Conservation (phyloP, 176 grass and related monocot species). For the Alopecurus myosuroides region DNA sequence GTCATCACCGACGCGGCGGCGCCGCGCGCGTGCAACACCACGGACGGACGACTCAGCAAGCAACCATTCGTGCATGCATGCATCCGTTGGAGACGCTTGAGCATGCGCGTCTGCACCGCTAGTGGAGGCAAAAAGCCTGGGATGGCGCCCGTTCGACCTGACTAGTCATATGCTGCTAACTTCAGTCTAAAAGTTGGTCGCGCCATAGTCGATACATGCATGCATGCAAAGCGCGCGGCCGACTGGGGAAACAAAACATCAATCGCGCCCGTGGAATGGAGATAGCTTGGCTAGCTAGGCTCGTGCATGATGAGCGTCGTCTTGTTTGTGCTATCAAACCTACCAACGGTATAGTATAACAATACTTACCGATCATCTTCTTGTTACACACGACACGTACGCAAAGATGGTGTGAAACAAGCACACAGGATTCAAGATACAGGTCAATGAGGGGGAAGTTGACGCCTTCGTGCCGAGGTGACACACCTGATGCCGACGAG, state of each 20-base stretch:
- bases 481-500: neutral
- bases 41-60: neutral
- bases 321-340: neutral
- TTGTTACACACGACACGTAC: neutral
- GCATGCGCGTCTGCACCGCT: neutral
- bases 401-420: conserved; percentile 8
- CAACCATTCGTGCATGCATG: neutral
- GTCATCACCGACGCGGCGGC: neutral
- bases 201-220: neutral
- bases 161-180: neutral
- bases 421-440: neutral
- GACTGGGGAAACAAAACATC: neutral
- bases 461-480: neutral
- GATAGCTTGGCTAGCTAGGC: neutral
- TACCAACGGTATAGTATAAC: neutral
- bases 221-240: neutral
- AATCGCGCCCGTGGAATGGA: neutral
- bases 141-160: neutral
- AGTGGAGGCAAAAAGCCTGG: conserved; percentile 24
- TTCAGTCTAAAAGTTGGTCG: neutral
- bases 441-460: neutral
- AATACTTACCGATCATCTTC: neutral
- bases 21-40: neutral
- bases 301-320: neutral
- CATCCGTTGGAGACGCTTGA: neutral